Base-by-base conservation (phyloP, 2,329 filamentous ascomycete species). In the Alternaria brassicicola region DNA sequence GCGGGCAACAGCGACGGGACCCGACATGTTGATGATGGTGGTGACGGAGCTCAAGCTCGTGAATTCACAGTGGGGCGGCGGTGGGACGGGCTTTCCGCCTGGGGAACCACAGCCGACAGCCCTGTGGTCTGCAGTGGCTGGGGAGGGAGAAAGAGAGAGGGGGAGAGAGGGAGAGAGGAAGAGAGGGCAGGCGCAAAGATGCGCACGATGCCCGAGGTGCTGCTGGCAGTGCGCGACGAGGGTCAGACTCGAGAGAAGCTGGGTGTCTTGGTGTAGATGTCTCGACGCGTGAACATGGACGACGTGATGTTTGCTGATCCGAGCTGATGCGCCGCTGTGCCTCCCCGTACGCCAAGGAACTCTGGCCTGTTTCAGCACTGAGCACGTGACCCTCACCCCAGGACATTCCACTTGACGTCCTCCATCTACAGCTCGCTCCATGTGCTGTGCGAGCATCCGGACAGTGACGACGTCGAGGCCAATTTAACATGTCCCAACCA, bases 1-100 rank as follows among this genome's bases (percentile, higher is more conserved):
- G 51, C 76, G 73, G 31, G 71, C 69, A 46, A 71, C 63, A 15
- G 68, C 75, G 30, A 71, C 66, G 43, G 74, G 60, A 61, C 69
- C 68, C 55, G 74, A 77, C 74, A 76, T 77, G 65, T 46, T 63
- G 52, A 45, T 48, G 65, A 49, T 63, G 53, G 52, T 48, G 51
- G 52, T 59, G 46, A 59, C 31, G 53, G 46, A 49, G 57, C 35
- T 47, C 48, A 30, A 52, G 54, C 42, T 55, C 36, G 57, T 47
- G 58, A 57, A 54, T 50, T 52, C 41, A 52, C 51, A 52, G 63
- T 59, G 63, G 63, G 55, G 55, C 55, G 55, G 63, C 55, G 53
- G 63, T 61, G 59, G 56, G 59, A 59, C 55, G 52, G 51, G 26
- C 51, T 50, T 49, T 45, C 61, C 38, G 48, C 54, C 53, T 57